These are phyloP conservation scores for Fragosphaeria purpurea DNA, from an alignment of 2,329 filamentous ascomycete species.

Conservation along the genomic window DNA sequence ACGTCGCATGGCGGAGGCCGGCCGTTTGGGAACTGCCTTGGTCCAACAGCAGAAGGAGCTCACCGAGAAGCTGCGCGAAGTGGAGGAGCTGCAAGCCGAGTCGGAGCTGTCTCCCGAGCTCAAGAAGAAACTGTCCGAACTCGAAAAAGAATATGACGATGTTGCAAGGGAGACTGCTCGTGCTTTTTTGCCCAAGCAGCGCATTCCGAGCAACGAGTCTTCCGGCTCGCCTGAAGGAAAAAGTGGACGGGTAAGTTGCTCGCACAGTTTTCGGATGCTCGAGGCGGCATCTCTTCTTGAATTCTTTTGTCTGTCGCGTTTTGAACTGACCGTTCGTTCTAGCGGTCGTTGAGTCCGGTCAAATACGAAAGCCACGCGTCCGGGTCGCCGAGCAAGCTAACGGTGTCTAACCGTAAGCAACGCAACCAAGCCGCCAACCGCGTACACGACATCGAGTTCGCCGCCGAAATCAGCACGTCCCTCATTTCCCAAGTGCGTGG, in stretches of 20 bases:
- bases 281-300: not conserved
- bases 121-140: constrained; percentile 69
- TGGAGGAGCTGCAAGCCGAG: constrained; percentile 67
- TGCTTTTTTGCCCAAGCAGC: constrained; percentile 77
- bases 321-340: constrained; percentile 7
- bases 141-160: constrained; percentile 93
- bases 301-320: not conserved
- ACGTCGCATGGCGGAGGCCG: constrained; percentile 81
- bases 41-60: constrained; percentile 81
- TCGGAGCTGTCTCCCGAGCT: constrained; percentile 74
- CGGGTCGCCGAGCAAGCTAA: constrained; percentile 80
- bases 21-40: constrained; percentile 76
- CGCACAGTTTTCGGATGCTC: not conserved
- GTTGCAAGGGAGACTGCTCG: constrained; percentile 82
- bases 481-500: constrained; percentile 89
- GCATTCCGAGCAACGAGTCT: constrained; percentile 61
- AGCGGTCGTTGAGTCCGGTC: constrained; percentile 63
- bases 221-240: constrained; percentile 42
- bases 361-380: constrained; percentile 78
- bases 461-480: constrained; percentile 94
- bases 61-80: constrained; percentile 69
- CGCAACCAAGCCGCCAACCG: constrained; percentile 82
- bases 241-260: constrained; percentile 40
- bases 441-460: constrained; percentile 93
- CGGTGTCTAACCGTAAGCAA: constrained; percentile 75